Evolutionary conservation across 805 yeast genomes (phyloP), one percentile per base, ranked within the genome.

Genomic region (Candida taoyuanica): DNA sequence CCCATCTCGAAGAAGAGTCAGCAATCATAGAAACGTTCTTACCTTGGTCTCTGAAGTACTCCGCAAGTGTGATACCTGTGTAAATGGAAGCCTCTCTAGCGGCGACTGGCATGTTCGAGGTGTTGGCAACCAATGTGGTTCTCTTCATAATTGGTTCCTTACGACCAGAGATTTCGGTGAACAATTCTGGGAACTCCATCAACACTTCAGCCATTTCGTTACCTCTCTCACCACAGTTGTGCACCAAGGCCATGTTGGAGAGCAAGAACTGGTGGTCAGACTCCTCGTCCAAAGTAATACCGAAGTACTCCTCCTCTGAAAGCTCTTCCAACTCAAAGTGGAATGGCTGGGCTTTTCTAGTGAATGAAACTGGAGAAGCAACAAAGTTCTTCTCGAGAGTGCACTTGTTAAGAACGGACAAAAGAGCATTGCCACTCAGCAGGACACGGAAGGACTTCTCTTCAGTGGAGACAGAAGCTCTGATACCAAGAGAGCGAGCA

Each of bases 1-100:
- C 99, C 99, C 99, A 93, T 76, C 99, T 89, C 23, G 97, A 89
- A 24, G 98, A 91, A 5, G 98, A 93, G 67, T 93, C 99, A 44
- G 99, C 99, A 83, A 93, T 93, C 98, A 93, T 93, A 24, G 98
- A 80, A 48, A 93, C 98, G 62, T 93, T 74, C 74, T 93, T 93
- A 72, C 99, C 99, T 73, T 93, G 98, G 73, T 93, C 99, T 78
- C 99, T 89, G 81, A 93, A 93, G 68, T 93, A 93, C 70, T 93
- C 99, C 34, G 98, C 98, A 53, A 93, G 72, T 5, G 99, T 93
- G 58, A 93, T 93, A 75, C 99, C 98, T 13, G 99, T 93, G 70
- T 93, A 93, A 57, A 93, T 93, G 24, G 98, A 93, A 34, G 99
- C 99, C 68, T 93, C 99, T 79, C 99, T 85, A 7, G 98, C 98